Conservation (phyloP, 1,139 yeast species). For the Taphrina flavorubra region DNA sequence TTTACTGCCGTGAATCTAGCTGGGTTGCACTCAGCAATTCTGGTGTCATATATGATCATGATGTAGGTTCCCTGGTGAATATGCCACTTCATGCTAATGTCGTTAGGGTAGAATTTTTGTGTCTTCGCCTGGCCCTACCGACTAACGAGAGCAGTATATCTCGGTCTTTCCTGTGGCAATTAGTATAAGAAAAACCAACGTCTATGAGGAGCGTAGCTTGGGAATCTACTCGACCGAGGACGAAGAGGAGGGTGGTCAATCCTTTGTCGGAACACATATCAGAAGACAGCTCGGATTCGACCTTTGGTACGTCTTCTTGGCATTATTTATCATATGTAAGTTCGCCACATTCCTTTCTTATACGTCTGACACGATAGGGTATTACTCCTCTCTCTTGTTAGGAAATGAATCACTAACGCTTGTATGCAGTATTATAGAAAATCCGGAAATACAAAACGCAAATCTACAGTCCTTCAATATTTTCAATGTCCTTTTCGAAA, state of each 20-base stretch:
- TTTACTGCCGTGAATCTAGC: slow-evolving; percentile 73
- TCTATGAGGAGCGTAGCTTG: slow-evolving; percentile 92
- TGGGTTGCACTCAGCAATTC: slow-evolving; percentile 82
- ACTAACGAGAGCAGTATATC: slow-evolving; percentile 59
- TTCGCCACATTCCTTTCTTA: background rate
- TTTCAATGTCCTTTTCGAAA: slow-evolving; percentile 80
- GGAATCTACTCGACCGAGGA: slow-evolving; percentile 70
- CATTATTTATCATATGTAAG: slow-evolving; percentile 67
- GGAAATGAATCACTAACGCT: slow-evolving; percentile 57
- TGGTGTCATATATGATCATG: slow-evolving; percentile 92
- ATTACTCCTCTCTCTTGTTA: slow-evolving; percentile 66
- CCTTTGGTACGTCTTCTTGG: slow-evolving; percentile 89
- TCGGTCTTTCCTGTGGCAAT: slow-evolving; percentile 95
- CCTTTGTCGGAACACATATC: slow-evolving; percentile 84
- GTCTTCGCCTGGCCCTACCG: too few species aligned
- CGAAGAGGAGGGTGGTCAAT: slow-evolving; percentile 47
- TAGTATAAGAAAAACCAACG: slow-evolving; percentile 93
- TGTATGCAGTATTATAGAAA: slow-evolving; percentile 46
- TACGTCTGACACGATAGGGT: slow-evolving; percentile 2
- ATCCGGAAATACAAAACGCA: slow-evolving; percentile 16
- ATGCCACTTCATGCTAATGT: background rate
- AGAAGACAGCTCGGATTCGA: slow-evolving; percentile 92
- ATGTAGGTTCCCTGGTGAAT: slow-evolving; percentile 57
- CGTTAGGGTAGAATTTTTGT: background rate
- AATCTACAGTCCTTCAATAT: slow-evolving; percentile 61